Base-by-base conservation (phyloP, 1,284 basidiomycete genomes). In the Sporisorium scitamineum region DNA sequence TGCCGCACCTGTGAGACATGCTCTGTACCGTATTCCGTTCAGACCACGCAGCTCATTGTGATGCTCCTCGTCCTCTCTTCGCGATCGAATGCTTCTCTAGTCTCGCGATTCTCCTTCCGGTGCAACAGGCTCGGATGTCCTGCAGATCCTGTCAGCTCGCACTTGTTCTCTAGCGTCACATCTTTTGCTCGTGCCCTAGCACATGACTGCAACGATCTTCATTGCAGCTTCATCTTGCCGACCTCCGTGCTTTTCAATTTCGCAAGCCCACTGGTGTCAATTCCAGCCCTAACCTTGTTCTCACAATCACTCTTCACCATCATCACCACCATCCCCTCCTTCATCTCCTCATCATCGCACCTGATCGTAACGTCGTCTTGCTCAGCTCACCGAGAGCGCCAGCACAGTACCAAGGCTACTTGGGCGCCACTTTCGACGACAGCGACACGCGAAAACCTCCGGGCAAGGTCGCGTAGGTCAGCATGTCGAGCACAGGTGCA, bases 401-500 rank as follows among this genome's bases (percentile, higher is more conserved):
- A 27, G 42, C 42, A 31, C 16, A 2, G n/a, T 8, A 2, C 8
- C 37, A 18, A 18, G 16, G 14, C 37, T 48, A 45, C 11, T 32
- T 20, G 16, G 37, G 16, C 55, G 32, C 26, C 16, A n/a, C 34
- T 9, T 6, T 26, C 24, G 48, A 50, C 54, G 24, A 52, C 13
- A 41, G 41, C 5, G 44, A 57, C 27, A 44, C 60, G 61, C 56
- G 54, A 39, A 39, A n/a, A 54, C 42, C 54, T 58, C 34, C 14
- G 8, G 29, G 7, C 16, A n/a, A 48, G 32, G 26, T 50, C 39
- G 37, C 31, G 27, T 47, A 31, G 24, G 50, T 20, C 54, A 61
- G 29, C 59, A 75, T 75, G 72, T 75, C 72, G 41, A 66, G 61
- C 59, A 50, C 54, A 58, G 54, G 50, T n/a, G 61, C 59, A 37